Base-by-base conservation (phyloP, 306 rosid species). In the Hylodesmum podocarpum region DNA sequence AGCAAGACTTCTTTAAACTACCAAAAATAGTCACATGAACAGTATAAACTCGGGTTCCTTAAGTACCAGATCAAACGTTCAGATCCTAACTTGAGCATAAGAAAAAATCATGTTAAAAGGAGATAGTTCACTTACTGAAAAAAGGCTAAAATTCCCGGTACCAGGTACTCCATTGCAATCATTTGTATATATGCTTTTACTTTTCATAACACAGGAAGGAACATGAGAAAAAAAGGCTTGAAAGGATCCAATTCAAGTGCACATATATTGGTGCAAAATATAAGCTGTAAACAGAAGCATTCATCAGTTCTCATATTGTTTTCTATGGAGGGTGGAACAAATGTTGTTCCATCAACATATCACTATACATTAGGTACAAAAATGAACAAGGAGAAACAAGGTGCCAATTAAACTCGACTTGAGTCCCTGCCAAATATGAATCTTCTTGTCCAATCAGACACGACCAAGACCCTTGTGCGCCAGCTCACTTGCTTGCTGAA, bases 401-500 rank as follows among this genome's bases (percentile, higher is more conserved):
- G 49, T 15, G 44, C 62, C 62, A 63, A 70, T 81, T 81, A 87
- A 77, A 87, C 85, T 34, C 98, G 78, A 70, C 97, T 90, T 24
- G 96, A 95, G 80, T 95, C 98, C 84, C 98, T 90, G 28, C 97
- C 98, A 55, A 95, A 95, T 49, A 95, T 69, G 73, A 89, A 94
- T 81, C 83, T 89, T 82, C 97, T 84, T 3, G 93, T 85, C 98
- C 98, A 94, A 78, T 94, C 96, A 51, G 93, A 91, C 41, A 94
- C 53, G 27, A 94, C 98, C 76, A 91, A 72, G 18, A 83, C 61
- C 87, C 96, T 82, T 34, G 98, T 94, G 39, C 98, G 93, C 97
- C 98, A 94, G 89, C 98, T 94, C 84, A 91, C 98, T 86, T 92
- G 98, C 86, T 94, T 94, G 86, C 98, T 94, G 91, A 25, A 25